A percentile compares a stretch with the other conserved stretches of the same genome.
These are phyloP conservation scores for Ogataea sp. DNA, from an alignment of 805 yeast genomes.

Conservation along the genomic window DNA sequence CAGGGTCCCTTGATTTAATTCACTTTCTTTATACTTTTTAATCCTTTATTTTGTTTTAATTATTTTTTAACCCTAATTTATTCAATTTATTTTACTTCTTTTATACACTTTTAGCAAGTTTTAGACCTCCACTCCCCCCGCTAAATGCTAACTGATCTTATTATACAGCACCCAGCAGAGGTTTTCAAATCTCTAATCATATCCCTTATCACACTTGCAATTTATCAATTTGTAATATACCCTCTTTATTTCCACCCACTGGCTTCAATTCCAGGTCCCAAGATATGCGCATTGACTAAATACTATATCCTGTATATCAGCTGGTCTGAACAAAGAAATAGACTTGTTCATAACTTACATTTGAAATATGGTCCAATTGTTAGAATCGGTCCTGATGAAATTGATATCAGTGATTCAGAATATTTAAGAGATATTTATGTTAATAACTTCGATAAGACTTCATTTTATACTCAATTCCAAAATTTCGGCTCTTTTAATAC, in stretches of 20 bases:
- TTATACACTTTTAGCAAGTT: too few species aligned
- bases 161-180: not conserved
- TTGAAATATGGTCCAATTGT: constrained; percentile 53
- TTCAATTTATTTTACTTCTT: too few species aligned
- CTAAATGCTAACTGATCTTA: not conserved
- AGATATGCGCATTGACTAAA: constrained; percentile 36
- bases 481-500: constrained; percentile 53
- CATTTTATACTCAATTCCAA: constrained; percentile 51
- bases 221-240: constrained; percentile 20
- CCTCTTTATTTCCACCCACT: constrained; percentile 45
- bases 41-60: too few species aligned
- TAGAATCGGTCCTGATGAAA: constrained; percentile 51
- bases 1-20: too few species aligned
- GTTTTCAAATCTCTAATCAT: not conserved
- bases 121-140: not conserved
- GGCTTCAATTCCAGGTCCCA: constrained; percentile 51
- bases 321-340: constrained; percentile 41
- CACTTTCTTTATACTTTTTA: too few species aligned
- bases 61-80: too few species aligned
- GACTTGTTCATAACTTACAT: constrained; percentile 43
- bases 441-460: constrained; percentile 46
- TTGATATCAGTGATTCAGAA: constrained; percentile 46
- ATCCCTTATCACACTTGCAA: not conserved
- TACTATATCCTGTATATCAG: constrained; percentile 33
- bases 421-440: constrained; percentile 49